Conservation (phyloP, 1,139 yeast genomes). For the Cylindricascospora bacillispora region DNA sequence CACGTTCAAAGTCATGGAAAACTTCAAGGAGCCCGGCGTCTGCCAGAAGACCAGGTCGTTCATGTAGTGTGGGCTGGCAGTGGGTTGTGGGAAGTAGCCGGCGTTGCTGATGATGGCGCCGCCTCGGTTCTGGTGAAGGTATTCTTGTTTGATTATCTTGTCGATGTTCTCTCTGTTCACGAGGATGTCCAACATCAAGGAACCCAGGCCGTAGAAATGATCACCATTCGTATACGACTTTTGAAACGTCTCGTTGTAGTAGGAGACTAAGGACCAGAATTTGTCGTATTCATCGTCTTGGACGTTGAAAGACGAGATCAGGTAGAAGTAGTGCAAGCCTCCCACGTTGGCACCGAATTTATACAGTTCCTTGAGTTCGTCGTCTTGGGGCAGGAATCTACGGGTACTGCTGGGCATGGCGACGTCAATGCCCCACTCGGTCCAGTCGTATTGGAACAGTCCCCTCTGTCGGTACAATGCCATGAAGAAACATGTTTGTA, state of each 20-base stretch:
- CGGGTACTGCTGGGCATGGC: constrained; percentile 15
- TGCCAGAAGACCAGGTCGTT: constrained; percentile 15
- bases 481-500: constrained; percentile 18
- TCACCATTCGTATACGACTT: constrained; percentile 10
- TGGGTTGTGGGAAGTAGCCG: constrained; percentile 11
- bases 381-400: constrained; percentile 9
- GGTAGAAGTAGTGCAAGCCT: constrained; percentile 15
- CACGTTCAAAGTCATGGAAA: constrained; percentile 12
- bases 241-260: constrained; percentile 10
- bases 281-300: constrained; percentile 6
- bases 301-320: constrained; percentile 13
- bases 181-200: constrained; percentile 13
- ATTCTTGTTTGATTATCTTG: constrained; percentile 10
- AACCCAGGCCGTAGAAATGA: constrained; percentile 13
- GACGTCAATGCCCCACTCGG: constrained; percentile 15
- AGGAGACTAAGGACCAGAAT: constrained; percentile 13
- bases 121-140: constrained; percentile 11
- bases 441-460: constrained; percentile 9
- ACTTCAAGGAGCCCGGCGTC: constrained; percentile 14
- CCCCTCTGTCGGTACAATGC: constrained; percentile 10
- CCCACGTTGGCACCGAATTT: constrained; percentile 19
- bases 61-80: constrained; percentile 4
- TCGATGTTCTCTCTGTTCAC: constrained; percentile 13
- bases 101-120: constrained; percentile 18
- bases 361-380: constrained; percentile 8